These are phyloP conservation scores for Anthracocystis panici-leucophaei DNA, from an alignment of 1,284 basidiomycete genomes.

Conservation along the genomic window DNA sequence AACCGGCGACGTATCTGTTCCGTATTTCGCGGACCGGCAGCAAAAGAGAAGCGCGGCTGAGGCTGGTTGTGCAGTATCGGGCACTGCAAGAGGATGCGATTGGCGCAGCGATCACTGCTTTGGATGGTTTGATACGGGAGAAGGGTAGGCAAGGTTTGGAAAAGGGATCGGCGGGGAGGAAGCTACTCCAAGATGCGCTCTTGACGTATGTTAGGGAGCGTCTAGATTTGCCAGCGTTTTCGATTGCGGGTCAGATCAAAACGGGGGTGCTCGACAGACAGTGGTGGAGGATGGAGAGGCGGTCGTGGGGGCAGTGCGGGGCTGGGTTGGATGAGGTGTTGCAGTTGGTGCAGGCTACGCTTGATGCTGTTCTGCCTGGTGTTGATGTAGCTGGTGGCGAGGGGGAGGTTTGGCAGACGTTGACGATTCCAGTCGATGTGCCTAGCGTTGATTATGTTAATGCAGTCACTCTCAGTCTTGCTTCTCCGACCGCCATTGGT, in stretches of 20 bases:
- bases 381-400: neutral
- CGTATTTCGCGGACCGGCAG: constrained; percentile 25
- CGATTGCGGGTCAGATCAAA: constrained; percentile 33
- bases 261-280: constrained; percentile 20
- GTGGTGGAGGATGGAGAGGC: constrained; percentile 33
- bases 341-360: neutral
- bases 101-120: neutral
- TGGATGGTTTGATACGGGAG: constrained; percentile 12
- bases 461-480: constrained; percentile 32
- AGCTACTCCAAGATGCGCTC: constrained; percentile 30
- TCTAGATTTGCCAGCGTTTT: constrained; percentile 42
- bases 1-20: constrained; percentile 62
- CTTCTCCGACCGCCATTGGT: neutral
- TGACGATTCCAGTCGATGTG: constrained; percentile 58
- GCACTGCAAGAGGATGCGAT: constrained; percentile 54
- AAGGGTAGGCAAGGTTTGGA: neutral
- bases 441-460: constrained; percentile 51
- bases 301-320: constrained; percentile 18
- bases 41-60: constrained; percentile 12
- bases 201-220: constrained; percentile 25
- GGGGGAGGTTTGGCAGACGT: constrained; percentile 38
- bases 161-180: constrained; percentile 7
- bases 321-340: neutral
- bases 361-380: constrained; percentile 2
- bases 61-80: constrained; percentile 53